A percentile compares a stretch with the other conserved stretches of the same genome.
Conservation (phyloP, 495 filamentous ascomycete species). For the Hapsidospora chrysogenum region DNA sequence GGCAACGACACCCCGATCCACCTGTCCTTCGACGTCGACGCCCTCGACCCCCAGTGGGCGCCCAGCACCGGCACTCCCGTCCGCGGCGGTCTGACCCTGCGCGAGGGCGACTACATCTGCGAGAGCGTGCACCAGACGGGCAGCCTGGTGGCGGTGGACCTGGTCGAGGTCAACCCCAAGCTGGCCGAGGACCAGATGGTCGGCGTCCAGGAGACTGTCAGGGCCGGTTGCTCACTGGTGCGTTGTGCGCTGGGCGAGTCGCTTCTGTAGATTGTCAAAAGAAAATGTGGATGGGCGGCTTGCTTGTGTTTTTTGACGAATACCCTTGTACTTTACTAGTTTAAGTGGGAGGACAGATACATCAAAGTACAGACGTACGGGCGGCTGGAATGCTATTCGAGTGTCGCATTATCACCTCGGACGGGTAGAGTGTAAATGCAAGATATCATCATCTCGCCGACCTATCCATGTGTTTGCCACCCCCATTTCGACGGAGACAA, state of each 20-base stretch:
- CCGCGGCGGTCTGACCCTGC: constrained; percentile 81
- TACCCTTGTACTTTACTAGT: no score
- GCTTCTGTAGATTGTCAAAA: constrained; percentile 44
- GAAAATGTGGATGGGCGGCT: no score
- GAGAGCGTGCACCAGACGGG: constrained; percentile 92
- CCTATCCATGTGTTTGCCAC: no score
- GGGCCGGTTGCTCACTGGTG: constrained; percentile 79
- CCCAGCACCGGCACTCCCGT: constrained; percentile 94
- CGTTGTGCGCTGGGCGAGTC: constrained; percentile 86
- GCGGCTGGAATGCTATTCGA: no score
- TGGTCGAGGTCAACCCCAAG: constrained; percentile 92
- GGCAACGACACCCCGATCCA: constrained; percentile 90
- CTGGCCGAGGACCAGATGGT: constrained; percentile 43
- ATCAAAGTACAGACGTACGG: no score
- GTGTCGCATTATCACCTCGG: no score
- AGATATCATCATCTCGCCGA: no score
- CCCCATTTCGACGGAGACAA: no score
- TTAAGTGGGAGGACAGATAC: no score
- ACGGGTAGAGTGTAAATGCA: no score
- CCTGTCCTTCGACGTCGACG: constrained; percentile 93
- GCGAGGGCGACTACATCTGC: constrained; percentile 96
- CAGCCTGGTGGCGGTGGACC: constrained; percentile 75
- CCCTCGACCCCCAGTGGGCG: constrained; percentile 88
- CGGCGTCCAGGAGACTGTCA: constrained; percentile 74
- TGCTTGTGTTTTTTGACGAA: no score